phyloP scores from a whole-genome alignment of 129 eudicot species.

The Ambrosia artemisiifolia region DNA sequence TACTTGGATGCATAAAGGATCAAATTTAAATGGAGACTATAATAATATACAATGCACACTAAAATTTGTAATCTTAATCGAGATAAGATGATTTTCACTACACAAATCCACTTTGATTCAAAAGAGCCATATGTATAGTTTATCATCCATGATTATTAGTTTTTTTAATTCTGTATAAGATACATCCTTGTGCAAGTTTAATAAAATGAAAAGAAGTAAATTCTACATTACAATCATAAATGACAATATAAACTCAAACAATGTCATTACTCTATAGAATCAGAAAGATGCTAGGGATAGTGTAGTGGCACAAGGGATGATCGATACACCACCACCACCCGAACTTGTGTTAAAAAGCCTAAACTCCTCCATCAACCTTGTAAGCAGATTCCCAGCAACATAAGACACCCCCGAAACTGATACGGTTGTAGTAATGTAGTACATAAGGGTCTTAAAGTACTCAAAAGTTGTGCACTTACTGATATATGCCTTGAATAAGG shows the following conservation, averaged over 20 bases:
- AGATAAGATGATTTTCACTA: too few relatives aligned
- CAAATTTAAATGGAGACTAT: too few relatives aligned
- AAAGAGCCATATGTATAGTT: too few relatives aligned
- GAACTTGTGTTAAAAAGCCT: conserved; percentile 37
- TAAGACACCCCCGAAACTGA: conserved; percentile 51
- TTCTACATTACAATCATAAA: neutral
- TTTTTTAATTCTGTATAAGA: neutral
- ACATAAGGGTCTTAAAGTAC: conserved; percentile 30
- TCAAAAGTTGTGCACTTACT: conserved; percentile 4
- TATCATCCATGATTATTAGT: too few relatives aligned
- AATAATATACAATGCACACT: too few relatives aligned
- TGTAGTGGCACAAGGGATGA: neutral
- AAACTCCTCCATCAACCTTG: conserved; percentile 33
- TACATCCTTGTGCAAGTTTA: neutral
- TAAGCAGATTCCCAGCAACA: conserved; percentile 43
- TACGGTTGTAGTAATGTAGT: conserved; percentile 1
- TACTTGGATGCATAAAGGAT: too few relatives aligned
- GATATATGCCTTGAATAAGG: conserved; percentile 43
- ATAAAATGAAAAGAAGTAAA: neutral
- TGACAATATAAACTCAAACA: neutral
- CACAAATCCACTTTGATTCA: too few relatives aligned
- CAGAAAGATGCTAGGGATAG: conserved; percentile 15
- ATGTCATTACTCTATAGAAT: neutral
- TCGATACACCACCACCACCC: conserved; percentile 9
- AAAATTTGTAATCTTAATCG: too few relatives aligned